Evolutionary conservation across 306 rosid species (phyloP), one percentile per base, ranked within the genome.

Genomic region (Mimosa bimucronata): DNA sequence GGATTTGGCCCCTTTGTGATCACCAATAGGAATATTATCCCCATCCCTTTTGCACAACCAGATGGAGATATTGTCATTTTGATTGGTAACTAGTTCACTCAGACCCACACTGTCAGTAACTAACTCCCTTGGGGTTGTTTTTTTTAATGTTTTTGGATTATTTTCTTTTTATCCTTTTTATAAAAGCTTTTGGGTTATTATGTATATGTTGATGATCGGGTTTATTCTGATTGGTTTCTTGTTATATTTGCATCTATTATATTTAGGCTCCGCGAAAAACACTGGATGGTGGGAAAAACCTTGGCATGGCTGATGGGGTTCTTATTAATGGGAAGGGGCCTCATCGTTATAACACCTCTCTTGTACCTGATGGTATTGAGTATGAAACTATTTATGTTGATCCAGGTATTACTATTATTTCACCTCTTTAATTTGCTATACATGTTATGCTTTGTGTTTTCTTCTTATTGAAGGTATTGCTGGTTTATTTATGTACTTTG

Each of bases 241-340:
- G 37, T 60, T 66, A 14, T 71, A 2, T 40, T 37, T 41, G 58
- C 29, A 46, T 69, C n/a, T 58, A 66, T 37, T 58, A 44, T 72
- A 50, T 82, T 10, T 86, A 92, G 98, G 92, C 88, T 45, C 78
- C 91, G 77, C 85, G 89, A 79, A 31, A 81, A 57, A 70, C 87
- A 19, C 94, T 94, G 73, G 89, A 88, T 85, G 79, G 75, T 70
- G 98, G 98, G 78, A 83, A 84, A 69, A 89, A 79, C 71, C 94
- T 94, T 45, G 95, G 95, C 42, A 88, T 92, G 30, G 97, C 98
- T 0, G 97, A 94, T 79, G 97, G 97, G 53, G 97, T 94, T 84
- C 95, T 94, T 67, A 92, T 94, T 55, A 94, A 94, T 81, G 98
- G 98, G 26, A 94, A 91, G 83, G 98, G 98, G 26, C 98, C 98